Percentiles rank a stretch among this genome's conserved stretches.
Conservation (phyloP, 192 early-diverging fungal genomes). For the Coemansia sp. region DNA sequence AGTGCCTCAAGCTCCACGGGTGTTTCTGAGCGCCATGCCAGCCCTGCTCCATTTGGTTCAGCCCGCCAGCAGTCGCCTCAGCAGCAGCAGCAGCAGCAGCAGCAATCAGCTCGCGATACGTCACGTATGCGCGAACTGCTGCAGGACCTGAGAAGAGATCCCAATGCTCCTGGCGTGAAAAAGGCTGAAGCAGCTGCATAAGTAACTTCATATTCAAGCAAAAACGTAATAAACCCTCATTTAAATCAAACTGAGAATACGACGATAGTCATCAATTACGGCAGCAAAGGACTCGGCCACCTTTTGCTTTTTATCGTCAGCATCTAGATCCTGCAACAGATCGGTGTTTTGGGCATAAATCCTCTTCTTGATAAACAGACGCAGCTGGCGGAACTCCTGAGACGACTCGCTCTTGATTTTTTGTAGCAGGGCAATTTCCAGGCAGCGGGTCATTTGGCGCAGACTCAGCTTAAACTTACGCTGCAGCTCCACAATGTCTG, state of each 20-base stretch:
- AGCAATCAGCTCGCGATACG: slow-evolving; percentile 53
- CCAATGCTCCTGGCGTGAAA: slow-evolving; percentile 64
- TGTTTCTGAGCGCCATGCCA: not conserved
- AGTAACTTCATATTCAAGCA: slow-evolving; percentile 3
- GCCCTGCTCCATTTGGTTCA: slow-evolving; percentile 5
- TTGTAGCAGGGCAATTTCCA: slow-evolving; percentile 74
- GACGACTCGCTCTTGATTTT: slow-evolving; percentile 54
- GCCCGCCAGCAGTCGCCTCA: slow-evolving; percentile 13
- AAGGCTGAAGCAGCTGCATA: slow-evolving; percentile 15
- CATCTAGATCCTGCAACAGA: slow-evolving; percentile 61
- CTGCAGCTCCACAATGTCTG: slow-evolving; percentile 54
- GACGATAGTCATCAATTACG: slow-evolving; percentile 76
- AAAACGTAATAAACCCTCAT: slow-evolving; percentile 1
- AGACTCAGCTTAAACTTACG: slow-evolving; percentile 72
- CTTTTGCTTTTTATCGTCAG: slow-evolving; percentile 65
- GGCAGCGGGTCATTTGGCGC: slow-evolving; percentile 77
- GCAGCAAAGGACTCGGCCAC: slow-evolving; percentile 72
- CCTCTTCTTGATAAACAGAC: slow-evolving; percentile 80
- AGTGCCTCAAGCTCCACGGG: not conserved
- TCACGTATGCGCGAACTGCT: slow-evolving; percentile 70
- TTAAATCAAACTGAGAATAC: slow-evolving; percentile 54
- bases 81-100: slow-evolving; percentile 3
- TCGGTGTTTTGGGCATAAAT: slow-evolving; percentile 83
- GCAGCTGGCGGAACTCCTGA: slow-evolving; percentile 56
- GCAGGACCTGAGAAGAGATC: slow-evolving; percentile 65